These are phyloP conservation scores for Cupressus sempervirens DNA, from an alignment of 75 land plant genomes.

Conservation along the genomic window DNA sequence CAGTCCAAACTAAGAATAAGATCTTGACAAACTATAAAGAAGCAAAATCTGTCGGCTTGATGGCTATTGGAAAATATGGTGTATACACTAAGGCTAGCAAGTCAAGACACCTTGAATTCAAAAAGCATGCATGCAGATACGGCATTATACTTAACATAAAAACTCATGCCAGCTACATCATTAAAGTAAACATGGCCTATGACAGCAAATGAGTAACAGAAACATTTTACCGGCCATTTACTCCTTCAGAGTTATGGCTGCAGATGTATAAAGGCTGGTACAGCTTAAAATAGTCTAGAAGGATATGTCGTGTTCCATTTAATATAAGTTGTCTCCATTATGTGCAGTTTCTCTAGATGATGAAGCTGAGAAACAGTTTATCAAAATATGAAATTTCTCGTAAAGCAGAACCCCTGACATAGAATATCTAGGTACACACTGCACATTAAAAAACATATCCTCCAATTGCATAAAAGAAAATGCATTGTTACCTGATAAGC, in stretches of 20 bases:
- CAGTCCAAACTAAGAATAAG: neutral
- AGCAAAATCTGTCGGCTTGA: neutral
- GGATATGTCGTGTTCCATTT: neutral
- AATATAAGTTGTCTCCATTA: neutral
- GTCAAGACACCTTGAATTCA: neutral
- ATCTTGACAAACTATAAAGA: neutral
- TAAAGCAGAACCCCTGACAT: neutral
- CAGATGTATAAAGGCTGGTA: neutral
- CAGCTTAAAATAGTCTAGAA: neutral
- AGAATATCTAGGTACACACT: neutral
- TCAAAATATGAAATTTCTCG: neutral
- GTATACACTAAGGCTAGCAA: neutral
- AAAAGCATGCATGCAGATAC: neutral
- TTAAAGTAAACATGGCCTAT: neutral
- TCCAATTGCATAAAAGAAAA: neutral
- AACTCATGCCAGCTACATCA: neutral
- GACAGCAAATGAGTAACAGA: neutral
- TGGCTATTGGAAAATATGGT: neutral
- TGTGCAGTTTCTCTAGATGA: neutral
- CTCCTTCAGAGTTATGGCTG: neutral
- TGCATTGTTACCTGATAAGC: conserved; percentile 70
- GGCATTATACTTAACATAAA: neutral
- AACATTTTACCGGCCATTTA: neutral
- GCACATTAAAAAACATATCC: neutral
- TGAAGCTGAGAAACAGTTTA: neutral